Base-by-base conservation (phyloP, 768 basidiomycete species). In the Mycena metata region DNA sequence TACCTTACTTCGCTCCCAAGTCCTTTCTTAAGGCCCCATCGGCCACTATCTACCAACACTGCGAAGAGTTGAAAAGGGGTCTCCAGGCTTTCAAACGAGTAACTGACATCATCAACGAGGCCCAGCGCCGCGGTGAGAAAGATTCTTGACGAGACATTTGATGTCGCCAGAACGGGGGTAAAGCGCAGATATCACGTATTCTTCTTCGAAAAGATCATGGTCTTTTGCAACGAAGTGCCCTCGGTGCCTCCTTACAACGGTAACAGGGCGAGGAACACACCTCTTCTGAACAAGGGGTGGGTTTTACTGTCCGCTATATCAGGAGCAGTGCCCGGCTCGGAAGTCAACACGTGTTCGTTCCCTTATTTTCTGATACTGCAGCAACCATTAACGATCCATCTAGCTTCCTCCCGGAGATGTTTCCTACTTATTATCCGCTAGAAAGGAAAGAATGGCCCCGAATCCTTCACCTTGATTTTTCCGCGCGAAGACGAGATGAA, bases 171-270 rank as follows among this genome's bases (percentile, higher is more conserved):
- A 80, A 92, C 91, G 54, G 95, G 96, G 64, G 92, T 96, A 74
- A 96, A 98, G 77, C 89, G 97, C 73, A 97, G 99, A 79, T 99
- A 98, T 74, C 95, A 96, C 72, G 96, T 99, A 62, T 99, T 98
- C 86, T 84, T 99, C 33, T 99, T 99, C 72, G 96, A 99, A 83
- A 95, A 95, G 82, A 99, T 99, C 79, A 94, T 99, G 71, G 87
- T 99, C 26, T 98, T 97, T 81, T 99, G 97, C 85, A 99, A 98
- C 79, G 98, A 99, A 78, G 91, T 91, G 9, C 75, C 84, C 19
- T 83, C 84, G 3, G 84, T 85, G 11, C 83, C 86, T 49, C 23
- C 23, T 8, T n/a, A 47, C 21, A n/a, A 5, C 19, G n/a, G n/a
- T 49, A 11, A 21, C n/a, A 84, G 43, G 79, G 80, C 61, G 84